A percentile compares a stretch with the other conserved stretches of the same genome.
Evolutionary conservation across 108 stramenopile species (phyloP).

Genomic region (Nitzschia sp.): DNA sequence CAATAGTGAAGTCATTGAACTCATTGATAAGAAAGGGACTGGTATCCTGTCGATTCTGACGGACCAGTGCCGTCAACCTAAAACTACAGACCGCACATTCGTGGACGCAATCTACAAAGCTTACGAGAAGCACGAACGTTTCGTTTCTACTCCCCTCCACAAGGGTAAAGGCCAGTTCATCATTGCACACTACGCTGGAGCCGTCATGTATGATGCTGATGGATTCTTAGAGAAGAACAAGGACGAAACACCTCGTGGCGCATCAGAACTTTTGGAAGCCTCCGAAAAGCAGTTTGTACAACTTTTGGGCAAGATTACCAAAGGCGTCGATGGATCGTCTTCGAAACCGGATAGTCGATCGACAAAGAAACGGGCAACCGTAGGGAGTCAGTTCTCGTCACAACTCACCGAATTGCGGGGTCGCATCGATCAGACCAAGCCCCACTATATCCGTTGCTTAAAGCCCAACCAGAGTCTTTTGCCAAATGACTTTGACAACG

Average conservation of each 20-base stretch:
- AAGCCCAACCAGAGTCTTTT: conserved; percentile 95
- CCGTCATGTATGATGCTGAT: conserved; percentile 73
- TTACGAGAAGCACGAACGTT: conserved; percentile 43
- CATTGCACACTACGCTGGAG: conserved; percentile 90
- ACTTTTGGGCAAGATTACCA: conserved; percentile 9
- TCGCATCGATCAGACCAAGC: conserved; percentile 90
- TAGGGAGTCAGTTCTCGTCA: conserved; percentile 86
- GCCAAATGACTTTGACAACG: conserved; percentile 67
- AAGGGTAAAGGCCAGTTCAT: conserved; percentile 59
- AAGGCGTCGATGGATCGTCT: neutral
- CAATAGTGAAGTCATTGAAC: conserved; percentile 87
- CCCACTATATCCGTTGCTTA: conserved; percentile 98
- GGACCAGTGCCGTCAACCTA: conserved; percentile 71
- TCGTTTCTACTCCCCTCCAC: conserved; percentile 57
- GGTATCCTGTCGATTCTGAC: conserved; percentile 77
- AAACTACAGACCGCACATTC: conserved; percentile 58
- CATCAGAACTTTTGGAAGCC: conserved; percentile 69
- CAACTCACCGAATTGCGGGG: conserved; percentile 86
- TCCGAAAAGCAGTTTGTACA: conserved; percentile 25
- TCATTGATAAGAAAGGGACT: conserved; percentile 81
- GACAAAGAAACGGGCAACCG: conserved; percentile 46
- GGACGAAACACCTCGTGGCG: conserved; percentile 88
- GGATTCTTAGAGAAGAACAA: conserved; percentile 92
- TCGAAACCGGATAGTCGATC: conserved; percentile 20
- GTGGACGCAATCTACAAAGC: conserved; percentile 57